phyloP scores from a whole-genome alignment of 2,329 filamentous ascomycete species.

The Microdochium nivale region DNA sequence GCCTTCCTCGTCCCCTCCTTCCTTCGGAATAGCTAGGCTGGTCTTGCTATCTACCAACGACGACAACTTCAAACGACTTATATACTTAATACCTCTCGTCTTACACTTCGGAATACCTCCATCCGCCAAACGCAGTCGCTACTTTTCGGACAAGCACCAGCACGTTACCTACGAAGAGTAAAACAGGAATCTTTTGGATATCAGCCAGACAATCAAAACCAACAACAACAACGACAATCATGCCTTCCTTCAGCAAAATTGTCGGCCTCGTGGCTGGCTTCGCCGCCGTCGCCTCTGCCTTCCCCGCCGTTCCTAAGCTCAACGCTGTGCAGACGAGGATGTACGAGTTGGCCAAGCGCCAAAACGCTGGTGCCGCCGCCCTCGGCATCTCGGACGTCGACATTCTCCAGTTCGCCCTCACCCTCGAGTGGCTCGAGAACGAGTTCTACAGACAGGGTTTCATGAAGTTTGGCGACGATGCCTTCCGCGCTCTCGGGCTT shows the following conservation, averaged over 20 bases:
- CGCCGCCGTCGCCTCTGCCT: conserved; percentile 34
- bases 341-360: conserved; percentile 38
- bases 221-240: conserved; percentile 13
- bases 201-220: neutral
- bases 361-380: conserved; percentile 37
- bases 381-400: conserved; percentile 42
- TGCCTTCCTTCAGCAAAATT: conserved; percentile 39
- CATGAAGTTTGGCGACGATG: conserved; percentile 51
- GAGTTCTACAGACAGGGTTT: conserved; percentile 67
- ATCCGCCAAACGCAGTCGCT: neutral
- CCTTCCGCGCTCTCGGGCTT: conserved; percentile 58
- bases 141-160: neutral
- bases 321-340: conserved; percentile 34
- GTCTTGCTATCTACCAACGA: conserved; percentile 20
- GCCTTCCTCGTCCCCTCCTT: conserved; percentile 1
- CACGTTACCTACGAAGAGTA: conserved; percentile 11
- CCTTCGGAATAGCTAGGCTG: conserved; percentile 29
- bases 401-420: conserved; percentile 57
- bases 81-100: conserved; percentile 9
- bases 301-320: conserved; percentile 35
- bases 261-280: conserved; percentile 31
- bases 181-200: conserved; percentile 9
- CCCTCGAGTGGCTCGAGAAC: conserved; percentile 66
- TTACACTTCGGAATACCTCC: conserved; percentile 6
- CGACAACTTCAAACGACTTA: conserved; percentile 3